These are phyloP conservation scores for Arthroderma sp. DNA, from an alignment of 2,329 filamentous ascomycete species.

Conservation along the genomic window DNA sequence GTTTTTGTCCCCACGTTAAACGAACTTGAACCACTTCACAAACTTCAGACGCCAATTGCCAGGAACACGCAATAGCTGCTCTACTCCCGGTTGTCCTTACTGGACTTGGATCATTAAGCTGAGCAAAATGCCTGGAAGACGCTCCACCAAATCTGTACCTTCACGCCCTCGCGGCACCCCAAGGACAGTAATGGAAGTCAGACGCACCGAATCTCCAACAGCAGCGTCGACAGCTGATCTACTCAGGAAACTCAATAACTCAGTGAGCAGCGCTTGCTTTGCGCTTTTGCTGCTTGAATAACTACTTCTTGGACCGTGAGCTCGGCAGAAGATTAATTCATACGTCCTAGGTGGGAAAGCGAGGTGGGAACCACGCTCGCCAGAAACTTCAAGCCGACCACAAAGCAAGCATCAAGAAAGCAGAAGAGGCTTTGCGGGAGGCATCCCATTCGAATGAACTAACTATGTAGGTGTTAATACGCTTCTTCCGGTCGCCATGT, in stretches of 20 bases:
- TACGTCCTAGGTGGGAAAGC: conserved; percentile 7
- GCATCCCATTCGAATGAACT: conserved; percentile 3
- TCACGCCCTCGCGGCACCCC: too few species aligned
- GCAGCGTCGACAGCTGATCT: conserved; percentile 5
- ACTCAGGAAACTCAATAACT: conserved; percentile 8
- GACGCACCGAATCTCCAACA: not conserved
- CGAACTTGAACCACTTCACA: too few species aligned
- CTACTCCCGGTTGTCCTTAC: too few species aligned
- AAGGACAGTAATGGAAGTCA: too few species aligned
- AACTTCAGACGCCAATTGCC: too few species aligned
- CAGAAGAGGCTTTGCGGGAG: conserved; percentile 7
- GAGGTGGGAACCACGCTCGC: conserved; percentile 4
- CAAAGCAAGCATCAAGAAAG: conserved; percentile 7
- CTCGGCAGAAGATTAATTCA: too few species aligned
- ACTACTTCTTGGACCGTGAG: too few species aligned
- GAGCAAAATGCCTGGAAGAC: too few species aligned
- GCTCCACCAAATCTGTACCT: too few species aligned
- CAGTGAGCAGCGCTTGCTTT: conserved; percentile 10
- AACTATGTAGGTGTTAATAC: conserved; percentile 5
- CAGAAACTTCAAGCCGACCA: conserved; percentile 11
- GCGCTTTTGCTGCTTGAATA: not conserved
- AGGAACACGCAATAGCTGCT: too few species aligned
- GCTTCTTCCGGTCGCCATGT: not conserved
- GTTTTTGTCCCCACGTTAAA: too few species aligned
- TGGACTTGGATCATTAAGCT: too few species aligned